Evolutionary conservation across 2,329 filamentous ascomycete genomes (phyloP).

Genomic region (Plectosphaerella plurivora): DNA sequence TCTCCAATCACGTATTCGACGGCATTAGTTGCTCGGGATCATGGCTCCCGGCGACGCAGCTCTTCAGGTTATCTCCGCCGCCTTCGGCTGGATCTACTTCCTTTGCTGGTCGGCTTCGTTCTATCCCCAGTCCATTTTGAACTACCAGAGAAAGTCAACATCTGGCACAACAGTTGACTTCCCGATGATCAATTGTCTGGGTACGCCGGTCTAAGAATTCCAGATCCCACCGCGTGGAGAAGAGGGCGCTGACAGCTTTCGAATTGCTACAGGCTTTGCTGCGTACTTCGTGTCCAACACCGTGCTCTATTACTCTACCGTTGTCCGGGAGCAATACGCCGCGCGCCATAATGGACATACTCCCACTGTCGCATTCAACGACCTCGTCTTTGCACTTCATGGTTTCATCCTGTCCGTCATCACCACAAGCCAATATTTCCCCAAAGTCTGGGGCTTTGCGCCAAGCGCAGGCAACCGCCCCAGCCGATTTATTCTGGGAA

Average conservation of each 20-base stretch:
- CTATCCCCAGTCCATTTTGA: conserved; percentile 85
- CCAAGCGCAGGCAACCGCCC: conserved; percentile 51
- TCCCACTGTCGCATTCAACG: conserved; percentile 85
- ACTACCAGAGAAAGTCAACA: conserved; percentile 72
- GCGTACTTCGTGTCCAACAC: conserved; percentile 73
- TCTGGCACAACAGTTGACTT: conserved; percentile 85
- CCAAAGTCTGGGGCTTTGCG: conserved; percentile 73
- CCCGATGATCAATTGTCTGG: conserved; percentile 66
- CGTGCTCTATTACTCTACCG: conserved; percentile 73
- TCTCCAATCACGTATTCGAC: too few species aligned
- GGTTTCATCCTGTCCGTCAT: conserved; percentile 68
- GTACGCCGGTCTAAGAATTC: conserved; percentile 25
- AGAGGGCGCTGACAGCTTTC: conserved; percentile 2
- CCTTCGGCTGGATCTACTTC: conserved; percentile 74
- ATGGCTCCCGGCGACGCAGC: conserved; percentile 24
- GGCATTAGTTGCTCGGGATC: neutral
- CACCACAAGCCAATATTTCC: conserved; percentile 74
- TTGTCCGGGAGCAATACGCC: conserved; percentile 79
- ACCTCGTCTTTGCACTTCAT: conserved; percentile 82
- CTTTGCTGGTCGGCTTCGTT: conserved; percentile 82
- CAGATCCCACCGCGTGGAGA: neutral
- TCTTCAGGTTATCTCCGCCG: conserved; percentile 45
- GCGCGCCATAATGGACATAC: conserved; percentile 68
- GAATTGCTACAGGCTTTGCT: conserved; percentile 53
- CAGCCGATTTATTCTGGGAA: conserved; percentile 58